Evolutionary conservation across 495 filamentous ascomycete species (phyloP), one percentile per base, ranked within the genome.

Genomic region (Xylaria telfairii): DNA sequence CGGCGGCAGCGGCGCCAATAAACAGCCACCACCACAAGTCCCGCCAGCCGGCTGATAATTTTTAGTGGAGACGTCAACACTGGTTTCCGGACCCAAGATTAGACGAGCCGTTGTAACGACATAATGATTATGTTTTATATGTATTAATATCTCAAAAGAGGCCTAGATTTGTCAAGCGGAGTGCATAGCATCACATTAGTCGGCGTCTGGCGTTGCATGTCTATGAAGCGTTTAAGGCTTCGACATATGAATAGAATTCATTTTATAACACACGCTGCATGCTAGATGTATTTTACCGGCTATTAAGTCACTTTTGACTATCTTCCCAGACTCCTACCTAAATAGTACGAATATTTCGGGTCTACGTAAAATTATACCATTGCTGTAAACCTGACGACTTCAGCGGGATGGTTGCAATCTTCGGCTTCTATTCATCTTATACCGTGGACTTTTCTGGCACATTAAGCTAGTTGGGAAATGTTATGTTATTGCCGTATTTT

Each of bases 21-120:
- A 8, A 8, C 41, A 39, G 19, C 28, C 5, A 28, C 37, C 26
- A 44, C 30, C 39, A 62, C 51, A 69, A 69, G 41, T 37, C 53
- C 12, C 67, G 67, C 42, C 28, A 30, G 44, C 19, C n/a, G 37
- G 67, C 67, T 13, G 67, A 61, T 13, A 61, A 69, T 44, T 60
- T 69, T 42, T 61, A 69, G 56, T 19, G 34, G 21, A 26, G 24
- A 47, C 34, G 47, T 41, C 34, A 42, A 39, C 19, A 42, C 6
- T 10, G 32, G 17, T 53, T 41, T 28, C 24, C 13, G 4, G 9
- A 34, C 46, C 30, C 42, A n/a, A 37, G 8, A 0, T n/a, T 15
- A 5, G n/a, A 28, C 12, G 13, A 24, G 28, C 7, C 62, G 10
- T 13, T 54, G 24, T 66, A 66, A 66, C 28, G 64, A 66, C 21